Conservation (phyloP, 305 asterid genomes). For the Striga hermonthica region DNA sequence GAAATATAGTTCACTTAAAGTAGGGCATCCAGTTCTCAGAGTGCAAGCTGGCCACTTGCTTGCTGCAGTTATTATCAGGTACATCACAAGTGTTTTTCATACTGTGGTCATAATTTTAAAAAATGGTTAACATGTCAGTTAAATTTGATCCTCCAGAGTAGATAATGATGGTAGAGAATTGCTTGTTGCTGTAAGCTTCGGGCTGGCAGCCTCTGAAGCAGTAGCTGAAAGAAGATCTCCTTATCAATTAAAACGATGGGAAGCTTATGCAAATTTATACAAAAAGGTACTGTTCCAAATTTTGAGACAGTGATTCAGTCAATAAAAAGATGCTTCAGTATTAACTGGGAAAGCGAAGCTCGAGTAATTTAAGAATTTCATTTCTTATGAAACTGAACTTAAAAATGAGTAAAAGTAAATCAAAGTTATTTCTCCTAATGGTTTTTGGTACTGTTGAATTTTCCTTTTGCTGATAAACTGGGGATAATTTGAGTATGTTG, state of each 20-base stretch:
- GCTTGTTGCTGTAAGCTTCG: conserved; percentile 95
- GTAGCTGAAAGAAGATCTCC: conserved; percentile 90
- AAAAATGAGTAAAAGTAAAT: conserved; percentile 12
- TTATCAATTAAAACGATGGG: conserved; percentile 80
- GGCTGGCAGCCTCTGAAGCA: conserved; percentile 74
- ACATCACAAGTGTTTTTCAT: conserved; percentile 30
- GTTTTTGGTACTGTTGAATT: conserved; percentile 2
- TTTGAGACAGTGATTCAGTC: conserved; percentile 8
- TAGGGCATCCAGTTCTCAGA: conserved; percentile 97
- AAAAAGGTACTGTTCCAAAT: conserved; percentile 58
- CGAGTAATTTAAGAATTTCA: background rate
- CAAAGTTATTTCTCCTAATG: conserved; percentile 7
- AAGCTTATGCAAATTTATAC: conserved; percentile 75
- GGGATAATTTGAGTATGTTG: conserved; percentile 4
- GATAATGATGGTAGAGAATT: conserved; percentile 80
- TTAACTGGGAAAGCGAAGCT: background rate
- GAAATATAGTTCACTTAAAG: conserved; percentile 68
- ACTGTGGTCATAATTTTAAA: conserved; percentile 8
- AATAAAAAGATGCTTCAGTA: conserved; percentile 20
- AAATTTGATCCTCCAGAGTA: conserved; percentile 50
- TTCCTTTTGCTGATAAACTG: conserved; percentile 8
- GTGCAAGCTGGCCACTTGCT: conserved; percentile 94
- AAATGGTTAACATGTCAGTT: conserved; percentile 28
- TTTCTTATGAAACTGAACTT: background rate
- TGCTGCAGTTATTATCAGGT: conserved; percentile 93